These are phyloP conservation scores for Trichoderma asperellum DNA, from an alignment of 2,329 filamentous ascomycete species.

Conservation along the genomic window DNA sequence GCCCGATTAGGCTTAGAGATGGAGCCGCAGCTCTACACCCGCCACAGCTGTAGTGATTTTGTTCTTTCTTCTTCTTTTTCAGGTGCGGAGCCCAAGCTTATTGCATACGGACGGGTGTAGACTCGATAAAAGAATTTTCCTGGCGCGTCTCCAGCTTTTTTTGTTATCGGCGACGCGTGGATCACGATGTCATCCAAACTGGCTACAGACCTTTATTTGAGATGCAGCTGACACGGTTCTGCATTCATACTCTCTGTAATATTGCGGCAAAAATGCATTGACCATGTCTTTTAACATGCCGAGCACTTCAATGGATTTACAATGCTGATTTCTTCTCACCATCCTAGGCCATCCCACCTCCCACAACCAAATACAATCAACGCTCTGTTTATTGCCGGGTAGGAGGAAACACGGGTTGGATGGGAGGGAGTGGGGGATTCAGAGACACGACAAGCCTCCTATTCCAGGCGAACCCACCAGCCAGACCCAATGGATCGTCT, in stretches of 20 bases:
- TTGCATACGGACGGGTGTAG: background rate
- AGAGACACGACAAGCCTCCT: conserved; percentile 15
- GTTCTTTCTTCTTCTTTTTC: background rate
- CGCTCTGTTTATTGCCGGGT: background rate
- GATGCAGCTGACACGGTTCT: background rate
- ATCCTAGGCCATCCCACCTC: background rate
- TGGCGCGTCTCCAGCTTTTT: conserved; percentile 15
- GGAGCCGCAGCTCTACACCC: background rate
- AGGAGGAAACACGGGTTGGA: background rate
- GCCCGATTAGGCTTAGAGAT: conserved; percentile 2
- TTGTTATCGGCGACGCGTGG: conserved; percentile 25
- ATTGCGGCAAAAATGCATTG: background rate
- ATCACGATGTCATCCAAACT: conserved; percentile 19
- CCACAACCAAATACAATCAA: background rate
- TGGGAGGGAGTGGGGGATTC: background rate
- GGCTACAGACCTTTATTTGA: background rate
- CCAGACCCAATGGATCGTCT: background rate
- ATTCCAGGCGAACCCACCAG: conserved; percentile 16
- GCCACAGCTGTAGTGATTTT: background rate
- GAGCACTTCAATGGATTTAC: background rate
- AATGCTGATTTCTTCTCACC: background rate
- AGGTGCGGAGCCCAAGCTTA: background rate
- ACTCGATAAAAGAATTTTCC: conserved; percentile 10
- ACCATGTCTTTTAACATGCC: background rate
- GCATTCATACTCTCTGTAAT: background rate